phyloP scores from a whole-genome alignment of 768 basidiomycete species.

The Leccinum barrowsii region DNA sequence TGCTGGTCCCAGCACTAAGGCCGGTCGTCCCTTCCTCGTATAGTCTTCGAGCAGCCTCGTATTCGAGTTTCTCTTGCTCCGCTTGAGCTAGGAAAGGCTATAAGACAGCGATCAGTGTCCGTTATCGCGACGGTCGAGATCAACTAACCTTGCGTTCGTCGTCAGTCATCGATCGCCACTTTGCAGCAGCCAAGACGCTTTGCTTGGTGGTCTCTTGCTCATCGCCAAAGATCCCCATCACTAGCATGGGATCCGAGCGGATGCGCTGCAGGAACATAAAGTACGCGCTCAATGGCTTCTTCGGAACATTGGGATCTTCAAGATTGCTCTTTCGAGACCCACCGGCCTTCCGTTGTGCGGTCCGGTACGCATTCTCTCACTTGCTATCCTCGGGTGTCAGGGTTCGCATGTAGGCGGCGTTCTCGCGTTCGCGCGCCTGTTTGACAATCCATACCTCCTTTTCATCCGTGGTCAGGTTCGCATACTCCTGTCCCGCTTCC shows the following conservation, averaged over 20 bases:
- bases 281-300: constrained; percentile 92
- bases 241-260: constrained; percentile 69
- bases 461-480: constrained; percentile 69
- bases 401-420: constrained; percentile 80
- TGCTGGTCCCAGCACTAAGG: constrained; percentile 62
- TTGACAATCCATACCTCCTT: constrained; percentile 77
- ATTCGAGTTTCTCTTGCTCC: constrained; percentile 93
- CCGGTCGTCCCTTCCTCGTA: constrained; percentile 82
- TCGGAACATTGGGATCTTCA: constrained; percentile 95
- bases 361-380: constrained; percentile 86
- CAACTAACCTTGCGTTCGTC: constrained; percentile 82
- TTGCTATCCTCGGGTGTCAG: constrained; percentile 93
- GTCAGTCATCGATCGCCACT: constrained; percentile 91
- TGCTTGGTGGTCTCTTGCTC: constrained; percentile 94
- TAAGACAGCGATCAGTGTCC: constrained; percentile 14
- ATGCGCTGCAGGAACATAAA: constrained; percentile 95
- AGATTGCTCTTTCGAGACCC: constrained; percentile 92
- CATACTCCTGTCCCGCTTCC: constrained; percentile 90
- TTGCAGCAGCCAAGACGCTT: constrained; percentile 87
- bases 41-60: constrained; percentile 77
- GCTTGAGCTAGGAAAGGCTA: constrained; percentile 93
- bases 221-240: constrained; percentile 78
- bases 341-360: constrained; percentile 90
- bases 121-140: not conserved
- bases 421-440: constrained; percentile 79